Percentiles rank a stretch among this genome's conserved stretches.
phyloP scores from a whole-genome alignment of 345 rosid species.

The Gossypium mustelinum region DNA sequence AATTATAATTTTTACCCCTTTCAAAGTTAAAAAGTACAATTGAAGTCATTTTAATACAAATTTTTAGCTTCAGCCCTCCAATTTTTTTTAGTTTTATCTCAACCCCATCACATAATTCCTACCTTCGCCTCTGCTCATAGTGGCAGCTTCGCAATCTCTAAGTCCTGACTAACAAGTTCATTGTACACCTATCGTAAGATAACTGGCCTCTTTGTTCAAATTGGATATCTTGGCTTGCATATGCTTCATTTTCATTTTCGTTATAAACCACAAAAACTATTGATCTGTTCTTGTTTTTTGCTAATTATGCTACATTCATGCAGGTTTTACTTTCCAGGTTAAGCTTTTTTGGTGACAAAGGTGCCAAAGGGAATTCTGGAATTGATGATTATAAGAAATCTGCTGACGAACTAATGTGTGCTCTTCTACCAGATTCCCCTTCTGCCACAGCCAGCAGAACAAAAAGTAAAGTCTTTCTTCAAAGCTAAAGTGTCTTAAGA shows the following conservation, averaged over 20 bases:
- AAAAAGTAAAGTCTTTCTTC: constrained; percentile 40
- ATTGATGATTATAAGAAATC: constrained; percentile 64
- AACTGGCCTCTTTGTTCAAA: not conserved
- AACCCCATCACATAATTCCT: no score
- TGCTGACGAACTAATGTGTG: constrained; percentile 95
- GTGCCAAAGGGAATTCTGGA: constrained; percentile 44
- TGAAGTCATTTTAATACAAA: no score
- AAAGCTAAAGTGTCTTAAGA: not conserved
- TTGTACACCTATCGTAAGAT: not conserved
- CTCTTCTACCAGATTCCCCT: constrained; percentile 82
- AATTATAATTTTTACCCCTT: no score
- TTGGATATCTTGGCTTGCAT: not conserved
- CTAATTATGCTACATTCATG: constrained; percentile 18
- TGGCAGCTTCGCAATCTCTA: no score
- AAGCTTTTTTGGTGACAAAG: constrained; percentile 63
- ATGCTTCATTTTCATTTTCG: not conserved
- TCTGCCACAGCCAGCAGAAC: constrained; percentile 83
- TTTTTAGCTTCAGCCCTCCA: no score
- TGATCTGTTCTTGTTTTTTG: not conserved
- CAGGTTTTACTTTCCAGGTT: constrained; percentile 84
- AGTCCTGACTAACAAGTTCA: no score
- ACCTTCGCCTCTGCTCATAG: no score
- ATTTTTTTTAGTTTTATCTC: no score
- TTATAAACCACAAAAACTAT: not conserved
- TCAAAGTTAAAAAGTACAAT: no score